phyloP scores from a whole-genome alignment of 2,329 filamentous ascomycete species.

The Cladosporium halotolerans region DNA sequence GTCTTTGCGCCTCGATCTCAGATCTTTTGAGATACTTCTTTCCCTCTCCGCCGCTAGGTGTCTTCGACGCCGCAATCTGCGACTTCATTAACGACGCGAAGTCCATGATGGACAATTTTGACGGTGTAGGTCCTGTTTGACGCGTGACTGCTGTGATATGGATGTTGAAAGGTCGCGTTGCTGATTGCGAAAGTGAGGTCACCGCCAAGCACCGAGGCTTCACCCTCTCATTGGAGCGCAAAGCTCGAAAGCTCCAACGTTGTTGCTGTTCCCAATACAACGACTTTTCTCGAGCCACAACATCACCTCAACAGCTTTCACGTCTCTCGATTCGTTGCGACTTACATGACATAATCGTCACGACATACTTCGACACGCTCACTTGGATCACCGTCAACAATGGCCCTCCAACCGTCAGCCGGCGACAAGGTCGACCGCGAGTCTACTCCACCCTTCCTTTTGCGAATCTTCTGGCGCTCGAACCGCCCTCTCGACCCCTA shows the following conservation, averaged over 20 bases:
- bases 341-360: neutral
- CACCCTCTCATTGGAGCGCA: slow-evolving; percentile 11
- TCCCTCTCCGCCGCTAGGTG: slow-evolving; percentile 15
- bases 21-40: slow-evolving; percentile 81
- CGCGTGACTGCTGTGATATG: neutral
- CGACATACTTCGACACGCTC: neutral
- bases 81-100: slow-evolving; percentile 91
- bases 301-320: neutral
- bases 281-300: neutral
- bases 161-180: neutral
- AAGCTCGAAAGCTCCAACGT: slow-evolving; percentile 7
- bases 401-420: slow-evolving; percentile 31
- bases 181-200: slow-evolving; percentile 7
- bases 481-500: slow-evolving; percentile 69
- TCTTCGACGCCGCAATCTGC: slow-evolving; percentile 65
- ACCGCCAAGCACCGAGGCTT: slow-evolving; percentile 8
- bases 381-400: slow-evolving; percentile 8
- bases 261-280: neutral
- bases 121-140: no score
- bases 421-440: slow-evolving; percentile 56
- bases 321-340: neutral
- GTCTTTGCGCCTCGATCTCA: slow-evolving; percentile 76
- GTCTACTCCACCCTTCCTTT: slow-evolving; percentile 70
- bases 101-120: slow-evolving; percentile 60
- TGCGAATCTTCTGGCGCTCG: slow-evolving; percentile 77